Evolutionary conservation across 2,329 filamentous ascomycete genomes (phyloP), one percentile per base, ranked within the genome.

Genomic region (Endoconidiophora laricicola): DNA sequence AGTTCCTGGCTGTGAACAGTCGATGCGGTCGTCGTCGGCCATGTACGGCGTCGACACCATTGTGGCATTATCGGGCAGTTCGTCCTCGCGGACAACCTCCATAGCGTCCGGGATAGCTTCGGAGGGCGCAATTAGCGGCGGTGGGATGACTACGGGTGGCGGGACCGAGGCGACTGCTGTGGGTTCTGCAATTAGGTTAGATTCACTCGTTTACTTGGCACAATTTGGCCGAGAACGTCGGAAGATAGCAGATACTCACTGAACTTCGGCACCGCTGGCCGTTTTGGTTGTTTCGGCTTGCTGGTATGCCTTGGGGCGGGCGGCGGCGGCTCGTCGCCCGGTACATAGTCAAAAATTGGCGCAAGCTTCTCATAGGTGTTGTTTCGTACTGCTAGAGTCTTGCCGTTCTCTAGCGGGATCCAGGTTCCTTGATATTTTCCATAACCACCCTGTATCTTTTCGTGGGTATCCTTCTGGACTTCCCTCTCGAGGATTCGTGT

Each of bases 381-480:
- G 63, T 96, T 94, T 57, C 88, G 83, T 57, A 83, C 79, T 36
- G 91, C 91, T 33, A 98, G 78, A 54, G 76, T 69, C 57, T 87
- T 78, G 51, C 87, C 91, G 55, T 85, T 78, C 12, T 80, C 73
- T 6, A 98, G 75, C 6, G 91, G 91, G 46, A 98, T 91, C 88
- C 91, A 98, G 46, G 91, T 98, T 60, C 91, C 85, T 88, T 98
- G 91, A 58, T 96, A 98, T 77, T 96, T 96, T 59, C 91, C 91
- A 64, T 96, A 96, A 14, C 91, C 91, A 56, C 90, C 91, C 63
- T 98, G 91, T 4, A 98, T 88, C 69, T 98, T 98, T 68, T 96
- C 91, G 62, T 98, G 91, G 4, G 83, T 74, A 41, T 93, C 90
- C 64, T 94, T 95, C 61, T 98, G 91, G 6, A 98, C 90, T 61